Evolutionary conservation across 305 asterid species (phyloP), one percentile per base, ranked within the genome.

Genomic region (Lippia alba): DNA sequence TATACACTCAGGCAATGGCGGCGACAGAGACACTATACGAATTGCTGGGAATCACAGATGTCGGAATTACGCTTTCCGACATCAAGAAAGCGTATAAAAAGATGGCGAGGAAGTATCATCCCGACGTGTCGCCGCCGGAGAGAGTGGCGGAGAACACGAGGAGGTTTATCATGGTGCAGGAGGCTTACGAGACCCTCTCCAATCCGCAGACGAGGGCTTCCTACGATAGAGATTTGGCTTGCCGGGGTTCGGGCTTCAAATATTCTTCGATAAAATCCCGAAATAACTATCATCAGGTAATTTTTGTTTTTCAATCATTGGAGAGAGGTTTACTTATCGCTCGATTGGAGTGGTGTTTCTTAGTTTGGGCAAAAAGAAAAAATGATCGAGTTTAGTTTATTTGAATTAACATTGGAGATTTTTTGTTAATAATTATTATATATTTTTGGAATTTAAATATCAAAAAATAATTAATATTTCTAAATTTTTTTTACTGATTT

Each of bases 111-210:
- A 83, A 78, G 50, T 80, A 75, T 30, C 87, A 83, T 55, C 87
- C 85, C 6, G 87, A 80, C 53, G 83, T 80, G 10, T 78, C 81
- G 8, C 87, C 87, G 3, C 73, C 81, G 64, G 85, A 73, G 11
- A 45, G 76, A 30, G 67, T 73, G 19, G 78, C 78, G 34, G 85
- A 80, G 70, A 32, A 80, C 58, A 80, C 87, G 7, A 34, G 74
- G 74, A 74, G 77, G 54, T 83, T 83, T 40, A 70, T 83, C 3
- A 15, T 60, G 81, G 80, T 80, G 30, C 60, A 75, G 9, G 71
- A 83, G 61, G 85, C 87, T 4, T 83, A 83, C 53, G 83, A 80
- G 30, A 83, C 87, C 1, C 83, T 72, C 2, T 80, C 83, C 10
- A 76, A 80, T 70, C 81, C 85, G 4, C 67, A 62, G 5, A 71